A percentile compares a stretch with the other conserved stretches of the same genome.
phyloP scores from a whole-genome alignment of 2,329 filamentous ascomycete species.

The Dactylellina haptotyla region DNA sequence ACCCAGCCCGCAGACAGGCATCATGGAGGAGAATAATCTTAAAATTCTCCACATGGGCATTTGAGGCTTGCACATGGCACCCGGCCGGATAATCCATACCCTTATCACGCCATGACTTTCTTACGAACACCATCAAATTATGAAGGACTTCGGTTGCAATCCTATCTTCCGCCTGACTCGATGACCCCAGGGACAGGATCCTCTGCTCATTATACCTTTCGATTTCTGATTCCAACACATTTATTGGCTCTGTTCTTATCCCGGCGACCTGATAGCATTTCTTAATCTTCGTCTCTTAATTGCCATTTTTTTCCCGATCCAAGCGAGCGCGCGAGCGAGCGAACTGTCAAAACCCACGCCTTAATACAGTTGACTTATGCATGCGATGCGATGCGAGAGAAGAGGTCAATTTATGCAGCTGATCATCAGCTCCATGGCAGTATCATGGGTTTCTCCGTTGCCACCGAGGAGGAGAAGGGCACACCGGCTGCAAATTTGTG shows the following conservation, averaged over 20 bases:
- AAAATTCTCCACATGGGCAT: constrained; percentile 53
- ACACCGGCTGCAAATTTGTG: neutral
- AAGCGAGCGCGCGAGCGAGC: constrained; percentile 30
- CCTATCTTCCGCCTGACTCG: constrained; percentile 21
- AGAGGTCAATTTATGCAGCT: constrained; percentile 33
- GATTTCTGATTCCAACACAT: constrained; percentile 14
- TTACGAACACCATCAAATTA: constrained; percentile 47
- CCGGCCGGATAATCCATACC: constrained; percentile 35
- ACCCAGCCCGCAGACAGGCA: constrained; percentile 25
- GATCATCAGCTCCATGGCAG: constrained; percentile 26
- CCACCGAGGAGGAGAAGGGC: constrained; percentile 9
- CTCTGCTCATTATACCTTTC: constrained; percentile 28
- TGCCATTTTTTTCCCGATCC: constrained; percentile 48
- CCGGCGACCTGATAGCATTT: constrained; percentile 22
- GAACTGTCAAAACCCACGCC: constrained; percentile 40
- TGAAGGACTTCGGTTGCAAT: constrained; percentile 33
- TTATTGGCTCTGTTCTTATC: constrained; percentile 32
- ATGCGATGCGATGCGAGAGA: constrained; percentile 4
- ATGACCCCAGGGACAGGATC: constrained; percentile 33
- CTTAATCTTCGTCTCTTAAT: constrained; percentile 48
- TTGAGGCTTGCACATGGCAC: constrained; percentile 52
- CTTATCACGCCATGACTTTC: constrained; percentile 50
- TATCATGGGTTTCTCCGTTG: constrained; percentile 31
- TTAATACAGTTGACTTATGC: constrained; percentile 28
- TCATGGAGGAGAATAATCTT: constrained; percentile 51